These are phyloP conservation scores for Phaeoacremonium minimum DNA, from an alignment of 2,329 filamentous ascomycete species.

Conservation along the genomic window DNA sequence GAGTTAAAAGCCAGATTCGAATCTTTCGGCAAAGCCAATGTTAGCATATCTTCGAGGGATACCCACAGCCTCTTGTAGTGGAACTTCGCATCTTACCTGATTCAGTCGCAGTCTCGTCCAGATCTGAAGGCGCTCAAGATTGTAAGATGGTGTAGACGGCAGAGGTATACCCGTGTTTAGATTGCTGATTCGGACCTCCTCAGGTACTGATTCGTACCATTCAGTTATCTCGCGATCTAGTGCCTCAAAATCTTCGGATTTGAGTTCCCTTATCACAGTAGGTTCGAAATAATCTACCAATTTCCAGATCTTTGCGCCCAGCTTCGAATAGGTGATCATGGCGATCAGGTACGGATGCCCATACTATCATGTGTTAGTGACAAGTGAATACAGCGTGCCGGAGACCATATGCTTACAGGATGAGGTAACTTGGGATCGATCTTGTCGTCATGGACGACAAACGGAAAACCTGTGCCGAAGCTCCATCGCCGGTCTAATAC, in stretches of 20 bases:
- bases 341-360: constrained; percentile 68
- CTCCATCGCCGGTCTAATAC: constrained; percentile 84
- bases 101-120: constrained; percentile 84
- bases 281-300: constrained; percentile 68
- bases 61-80: background rate
- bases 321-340: constrained; percentile 80
- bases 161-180: constrained; percentile 49
- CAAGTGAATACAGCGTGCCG: too few relatives aligned
- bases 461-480: constrained; percentile 84
- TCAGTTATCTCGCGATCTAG: constrained; percentile 80
- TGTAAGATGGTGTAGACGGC: constrained; percentile 56
- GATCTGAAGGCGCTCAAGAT: constrained; percentile 70
- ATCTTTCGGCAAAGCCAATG: constrained; percentile 41
- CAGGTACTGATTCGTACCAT: constrained; percentile 78
- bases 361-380: too few relatives aligned
- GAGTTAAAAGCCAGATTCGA: constrained; percentile 83
- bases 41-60: constrained; percentile 1
- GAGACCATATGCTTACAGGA: constrained; percentile 55
- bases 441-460: constrained; percentile 78
- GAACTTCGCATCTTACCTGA: constrained; percentile 58
- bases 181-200: constrained; percentile 53
- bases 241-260: constrained; percentile 70
- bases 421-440: constrained; percentile 76
- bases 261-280: constrained; percentile 57
- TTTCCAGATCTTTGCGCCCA: constrained; percentile 83